Evolutionary conservation across 164 flowering plant species (phyloP).

Genomic region (Protea cynaroides): DNA sequence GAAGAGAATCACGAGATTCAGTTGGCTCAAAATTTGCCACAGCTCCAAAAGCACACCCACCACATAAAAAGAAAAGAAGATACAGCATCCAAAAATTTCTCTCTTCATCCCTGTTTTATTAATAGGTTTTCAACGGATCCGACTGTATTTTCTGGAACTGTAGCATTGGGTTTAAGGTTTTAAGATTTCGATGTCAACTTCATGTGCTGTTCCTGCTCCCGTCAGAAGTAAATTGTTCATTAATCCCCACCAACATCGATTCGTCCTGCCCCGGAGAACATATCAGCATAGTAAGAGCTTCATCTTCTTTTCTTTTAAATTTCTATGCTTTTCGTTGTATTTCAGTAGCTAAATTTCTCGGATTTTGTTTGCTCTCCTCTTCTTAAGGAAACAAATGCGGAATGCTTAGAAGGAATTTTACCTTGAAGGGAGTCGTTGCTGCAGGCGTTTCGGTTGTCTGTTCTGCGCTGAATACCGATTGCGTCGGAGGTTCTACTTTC

Average conservation of each 20-base stretch:
- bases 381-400: constrained; percentile 47
- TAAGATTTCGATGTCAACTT: constrained; percentile 25
- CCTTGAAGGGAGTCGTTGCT: constrained; percentile 50
- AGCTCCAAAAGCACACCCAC: constrained; percentile 13
- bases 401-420: constrained; percentile 63
- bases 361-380: background rate
- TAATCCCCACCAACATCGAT: constrained; percentile 19
- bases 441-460: constrained; percentile 52
- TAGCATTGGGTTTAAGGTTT: background rate
- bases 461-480: constrained; percentile 40
- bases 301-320: background rate
- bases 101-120: constrained; percentile 5
- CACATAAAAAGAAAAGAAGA: constrained; percentile 10
- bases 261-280: constrained; percentile 16
- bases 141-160: too few species aligned
- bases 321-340: background rate
- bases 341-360: background rate
- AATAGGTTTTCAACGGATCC: too few species aligned
- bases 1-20: background rate
- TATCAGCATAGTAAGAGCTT: constrained; percentile 11
- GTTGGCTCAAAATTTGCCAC: constrained; percentile 31
- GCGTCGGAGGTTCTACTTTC: constrained; percentile 41
- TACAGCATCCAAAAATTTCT: background rate
- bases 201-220: constrained; percentile 32
- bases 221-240: constrained; percentile 22